Evolutionary conservation across 768 basidiomycete genomes (phyloP).

Genomic region (Russula sp.): DNA sequence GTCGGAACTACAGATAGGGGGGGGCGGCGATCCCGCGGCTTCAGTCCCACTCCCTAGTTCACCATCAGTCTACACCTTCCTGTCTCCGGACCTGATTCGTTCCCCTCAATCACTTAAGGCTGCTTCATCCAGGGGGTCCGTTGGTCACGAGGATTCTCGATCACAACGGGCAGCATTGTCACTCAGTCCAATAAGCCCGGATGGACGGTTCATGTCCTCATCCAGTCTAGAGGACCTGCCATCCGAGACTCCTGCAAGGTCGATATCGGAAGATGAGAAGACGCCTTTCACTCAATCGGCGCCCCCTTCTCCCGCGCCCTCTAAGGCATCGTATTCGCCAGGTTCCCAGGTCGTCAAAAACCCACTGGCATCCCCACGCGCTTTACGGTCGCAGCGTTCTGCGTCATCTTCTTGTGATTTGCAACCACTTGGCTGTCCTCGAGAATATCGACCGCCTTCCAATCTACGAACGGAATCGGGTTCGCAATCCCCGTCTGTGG

Average conservation of each 20-base stretch:
- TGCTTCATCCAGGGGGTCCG: neutral
- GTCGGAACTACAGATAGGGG: neutral
- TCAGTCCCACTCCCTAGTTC: neutral
- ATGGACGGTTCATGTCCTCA: neutral
- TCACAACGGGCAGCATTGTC: neutral
- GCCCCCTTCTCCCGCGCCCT: neutral
- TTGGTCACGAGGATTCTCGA: neutral
- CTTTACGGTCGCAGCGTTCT: neutral
- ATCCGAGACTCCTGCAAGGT: neutral
- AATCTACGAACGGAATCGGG: neutral
- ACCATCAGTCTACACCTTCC: neutral
- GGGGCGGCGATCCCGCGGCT: neutral
- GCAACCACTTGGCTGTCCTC: neutral
- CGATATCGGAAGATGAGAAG: neutral
- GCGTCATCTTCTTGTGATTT: neutral
- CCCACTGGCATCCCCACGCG: neutral
- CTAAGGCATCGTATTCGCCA: neutral
- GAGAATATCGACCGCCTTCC: neutral
- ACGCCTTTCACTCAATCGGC: neutral
- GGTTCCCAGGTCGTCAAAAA: neutral
- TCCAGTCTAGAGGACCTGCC: neutral
- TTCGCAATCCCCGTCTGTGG: neutral
- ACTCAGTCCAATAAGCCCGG: neutral
- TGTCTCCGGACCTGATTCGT: neutral
- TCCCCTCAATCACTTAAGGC: neutral